Evolutionary conservation across 805 yeast genomes (phyloP), one percentile per base, ranked within the genome.

Genomic region (Komagataella ulmi): DNA sequence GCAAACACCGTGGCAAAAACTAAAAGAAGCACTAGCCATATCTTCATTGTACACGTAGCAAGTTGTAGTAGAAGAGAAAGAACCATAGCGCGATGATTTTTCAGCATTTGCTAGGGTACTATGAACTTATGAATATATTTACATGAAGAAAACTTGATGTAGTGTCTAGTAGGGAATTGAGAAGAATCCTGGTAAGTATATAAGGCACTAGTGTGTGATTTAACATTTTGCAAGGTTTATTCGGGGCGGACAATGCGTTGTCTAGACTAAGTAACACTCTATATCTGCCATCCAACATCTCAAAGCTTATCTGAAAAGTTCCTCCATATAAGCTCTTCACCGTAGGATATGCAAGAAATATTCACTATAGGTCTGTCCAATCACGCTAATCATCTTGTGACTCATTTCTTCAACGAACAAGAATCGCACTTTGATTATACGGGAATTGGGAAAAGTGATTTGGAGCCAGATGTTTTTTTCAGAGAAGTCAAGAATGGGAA

Each of bases 391-490:
- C 91, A 86, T 62, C 63, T 87, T n/a, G 64, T 77, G 2, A 77
- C 96, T 0, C 96, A 88, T 58, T 83, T 87, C 61, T 87, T 81
- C 70, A 91, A 93, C 60, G 65, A 77, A 10, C 96, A 88, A 63
- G 95, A 88, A 52, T 65, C 77, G 7, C 81, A 79, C 59, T 73
- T 84, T 47, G 81, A 79, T 30, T 84, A 75, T 60, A 63, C 64
- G n/a, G 59, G 62, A 7, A 54, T 54, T 46, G 54, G 56, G 10
- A 51, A 59, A 46, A 52, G 59, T 21, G 52, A 57, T 3, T 65
- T 73, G 3, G 77, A 74, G 54, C 75, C 83, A 2, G 51, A 66
- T 17, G 70, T 81, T 3, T 73, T 73, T 54, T 71, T 81, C 55
- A 66, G 71, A 45, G 67, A 76, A 4, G 72, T 73, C 1, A 57